Evolutionary conservation across 768 basidiomycete species (phyloP).

Genomic region (Boletus tomentosulus): DNA sequence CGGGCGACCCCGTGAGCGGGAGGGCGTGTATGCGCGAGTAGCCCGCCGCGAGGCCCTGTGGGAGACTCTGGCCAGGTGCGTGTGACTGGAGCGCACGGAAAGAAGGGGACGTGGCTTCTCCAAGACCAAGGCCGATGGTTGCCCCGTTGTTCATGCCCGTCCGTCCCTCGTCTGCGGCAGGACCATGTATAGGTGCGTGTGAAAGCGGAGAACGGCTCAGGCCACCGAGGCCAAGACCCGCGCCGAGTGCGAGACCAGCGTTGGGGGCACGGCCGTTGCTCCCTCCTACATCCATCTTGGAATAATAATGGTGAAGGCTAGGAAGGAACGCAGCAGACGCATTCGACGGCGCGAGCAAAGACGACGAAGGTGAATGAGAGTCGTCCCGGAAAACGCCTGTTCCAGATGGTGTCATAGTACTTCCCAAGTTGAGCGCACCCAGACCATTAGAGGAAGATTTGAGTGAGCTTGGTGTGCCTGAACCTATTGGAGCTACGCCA

Average conservation of each 20-base stretch:
- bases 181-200: slow-evolving; percentile 25
- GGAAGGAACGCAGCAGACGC: slow-evolving; percentile 82
- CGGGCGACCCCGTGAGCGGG: slow-evolving; percentile 39
- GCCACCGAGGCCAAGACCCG: slow-evolving; percentile 22
- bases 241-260: slow-evolving; percentile 17
- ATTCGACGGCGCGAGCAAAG: slow-evolving; percentile 60
- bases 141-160: slow-evolving; percentile 8
- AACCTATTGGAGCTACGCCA: slow-evolving; percentile 22
- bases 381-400: slow-evolving; percentile 33
- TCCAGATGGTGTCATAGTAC: slow-evolving; percentile 4
- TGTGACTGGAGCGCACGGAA: slow-evolving; percentile 50
- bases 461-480: slow-evolving; percentile 52
- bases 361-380: slow-evolving; percentile 28
- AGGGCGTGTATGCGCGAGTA: slow-evolving; percentile 85
- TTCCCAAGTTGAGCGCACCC: slow-evolving; percentile 19
- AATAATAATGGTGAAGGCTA: slow-evolving; percentile 62
- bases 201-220: slow-evolving; percentile 28
- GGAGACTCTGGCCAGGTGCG: slow-evolving; percentile 86
- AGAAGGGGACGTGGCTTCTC: slow-evolving; percentile 28
- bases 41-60: slow-evolving; percentile 89
- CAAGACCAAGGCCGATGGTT: slow-evolving; percentile 18
- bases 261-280: slow-evolving; percentile 27
- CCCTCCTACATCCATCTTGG: slow-evolving; percentile 41
- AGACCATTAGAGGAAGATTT: slow-evolving; percentile 39
- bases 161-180: slow-evolving; percentile 25